These are phyloP conservation scores for Tolypocladium album DNA, from an alignment of 2,329 filamentous ascomycete species.

Conservation along the genomic window DNA sequence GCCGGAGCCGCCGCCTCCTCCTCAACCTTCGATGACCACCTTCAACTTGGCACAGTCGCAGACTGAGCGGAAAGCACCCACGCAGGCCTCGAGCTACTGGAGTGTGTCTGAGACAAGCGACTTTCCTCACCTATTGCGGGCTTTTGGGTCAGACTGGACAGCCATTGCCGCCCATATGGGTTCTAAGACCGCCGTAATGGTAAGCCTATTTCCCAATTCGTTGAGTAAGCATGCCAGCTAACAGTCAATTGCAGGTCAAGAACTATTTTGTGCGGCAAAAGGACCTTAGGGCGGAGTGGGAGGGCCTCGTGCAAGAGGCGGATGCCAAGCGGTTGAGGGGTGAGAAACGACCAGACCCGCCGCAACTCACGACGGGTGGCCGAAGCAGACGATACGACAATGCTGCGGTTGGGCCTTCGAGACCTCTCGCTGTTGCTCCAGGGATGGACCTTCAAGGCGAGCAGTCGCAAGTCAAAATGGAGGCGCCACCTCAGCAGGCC, in stretches of 20 bases:
- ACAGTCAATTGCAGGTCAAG: constrained; percentile 40
- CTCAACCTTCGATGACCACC: constrained; percentile 35
- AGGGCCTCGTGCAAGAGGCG: constrained; percentile 47
- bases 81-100: constrained; percentile 73
- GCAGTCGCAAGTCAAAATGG: constrained; percentile 32
- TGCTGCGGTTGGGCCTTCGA: constrained; percentile 20
- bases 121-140: constrained; percentile 59
- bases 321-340: constrained; percentile 44
- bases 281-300: constrained; percentile 51
- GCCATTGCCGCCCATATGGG: constrained; percentile 70
- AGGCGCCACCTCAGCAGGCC: constrained; percentile 21
- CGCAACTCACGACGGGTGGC: constrained; percentile 38
- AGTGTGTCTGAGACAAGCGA: constrained; percentile 72
- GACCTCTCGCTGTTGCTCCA: constrained; percentile 37
- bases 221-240: constrained; percentile 4
- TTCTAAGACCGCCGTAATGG: constrained; percentile 81
- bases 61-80: constrained; percentile 39
- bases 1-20: constrained; percentile 38
- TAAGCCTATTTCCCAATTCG: constrained; percentile 26
- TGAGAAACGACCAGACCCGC: constrained; percentile 49
- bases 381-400: constrained; percentile 40
- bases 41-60: constrained; percentile 37
- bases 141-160: constrained; percentile 72
- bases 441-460: constrained; percentile 34
- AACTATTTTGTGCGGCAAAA: constrained; percentile 58